Base-by-base conservation (phyloP, 805 yeast species). In the Lachancea lanzarotensis region DNA sequence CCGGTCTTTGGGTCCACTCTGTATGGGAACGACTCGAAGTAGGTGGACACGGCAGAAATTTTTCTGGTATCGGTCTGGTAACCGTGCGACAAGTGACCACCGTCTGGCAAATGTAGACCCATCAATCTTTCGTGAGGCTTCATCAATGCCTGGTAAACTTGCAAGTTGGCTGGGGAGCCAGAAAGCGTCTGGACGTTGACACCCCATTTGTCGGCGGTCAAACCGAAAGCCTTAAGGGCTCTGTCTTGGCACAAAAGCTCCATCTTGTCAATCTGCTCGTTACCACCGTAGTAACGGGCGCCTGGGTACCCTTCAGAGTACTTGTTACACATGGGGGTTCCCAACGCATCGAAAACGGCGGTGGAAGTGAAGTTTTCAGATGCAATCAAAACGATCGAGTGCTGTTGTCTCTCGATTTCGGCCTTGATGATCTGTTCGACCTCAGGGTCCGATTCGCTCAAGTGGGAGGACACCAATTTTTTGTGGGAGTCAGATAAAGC, bases 231-330 rank as follows among this genome's bases (percentile, higher is more conserved):
- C 56, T 84, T 81, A 52, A 93, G 75, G 39, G 98, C 98, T 71
- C 98, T 84, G 62, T 84, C 72, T 74, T 90, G 98, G 71, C 98
- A 93, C 60, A 93, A 72, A 27, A 78, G 67, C 73, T 93, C 98
- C 65, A 90, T 88, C 68, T 85, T 81, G 73, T 93, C 98, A 54
- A 93, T 93, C 71, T 84, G 83, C 76, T 93, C 95, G 69, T 93
- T 93, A 67, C 98, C 98, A 69, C 98, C 98, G 67, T 93, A 93
- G 76, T 93, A 93, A 70, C 98, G 82, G 52, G 95, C 97, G 55
- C 98, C 98, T 49, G 98, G 98, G 73, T 93, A 91, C 52, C 98
- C 98, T 73, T 93, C 98, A 33, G 97, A 89, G 74, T 93, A 93
- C 75, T 93, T 93, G 81, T 93, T 93, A 68, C 86, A 86, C 96